Percentiles rank a stretch among this genome's conserved stretches.
These are phyloP conservation scores for Termitomyces sp. DNA, from an alignment of 768 basidiomycete genomes.

Conservation along the genomic window DNA sequence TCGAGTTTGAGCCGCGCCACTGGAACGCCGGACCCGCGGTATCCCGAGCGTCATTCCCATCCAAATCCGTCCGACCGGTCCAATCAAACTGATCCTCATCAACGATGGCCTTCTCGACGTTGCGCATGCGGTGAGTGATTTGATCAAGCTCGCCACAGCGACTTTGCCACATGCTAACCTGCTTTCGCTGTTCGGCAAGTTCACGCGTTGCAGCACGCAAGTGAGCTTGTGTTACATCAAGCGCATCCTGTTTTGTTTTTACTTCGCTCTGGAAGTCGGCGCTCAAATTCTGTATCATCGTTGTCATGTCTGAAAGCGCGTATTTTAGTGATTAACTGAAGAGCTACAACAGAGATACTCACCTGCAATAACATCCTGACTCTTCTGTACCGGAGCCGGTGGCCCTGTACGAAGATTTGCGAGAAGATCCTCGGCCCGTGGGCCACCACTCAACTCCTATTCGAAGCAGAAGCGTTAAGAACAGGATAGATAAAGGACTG, in stretches of 20 bases:
- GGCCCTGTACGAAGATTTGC: slow-evolving; percentile 71
- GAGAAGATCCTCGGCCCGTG: slow-evolving; percentile 77
- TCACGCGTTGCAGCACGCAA: slow-evolving; percentile 88
- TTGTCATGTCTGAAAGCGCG: slow-evolving; percentile 63
- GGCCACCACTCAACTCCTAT: slow-evolving; percentile 68
- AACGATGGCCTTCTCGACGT: slow-evolving; percentile 73
- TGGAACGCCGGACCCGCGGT: slow-evolving; percentile 64
- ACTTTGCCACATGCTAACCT: slow-evolving; percentile 72
- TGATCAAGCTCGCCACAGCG: slow-evolving; percentile 79
- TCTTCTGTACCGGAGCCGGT: slow-evolving; percentile 78
- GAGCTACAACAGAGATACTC: slow-evolving; percentile 1
- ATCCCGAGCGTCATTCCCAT: slow-evolving; percentile 33
- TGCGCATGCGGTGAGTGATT: slow-evolving; percentile 73
- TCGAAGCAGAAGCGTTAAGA: background rate
- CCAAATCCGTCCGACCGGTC: slow-evolving; percentile 67
- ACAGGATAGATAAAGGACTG: background rate
- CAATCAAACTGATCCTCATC: slow-evolving; percentile 87
- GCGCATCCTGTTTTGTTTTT: slow-evolving; percentile 77
- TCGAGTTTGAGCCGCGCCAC: slow-evolving; percentile 63
- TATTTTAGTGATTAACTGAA: background rate
- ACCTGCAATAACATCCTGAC: slow-evolving; percentile 84
- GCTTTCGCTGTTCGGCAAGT: slow-evolving; percentile 85
- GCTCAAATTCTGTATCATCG: slow-evolving; percentile 77
- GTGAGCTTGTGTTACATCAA: slow-evolving; percentile 85
- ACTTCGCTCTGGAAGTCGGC: slow-evolving; percentile 82